A percentile compares a stretch with the other conserved stretches of the same genome.
These are phyloP conservation scores for Azolla pinnata DNA, from an alignment of 75 land plant species.

Conservation along the genomic window DNA sequence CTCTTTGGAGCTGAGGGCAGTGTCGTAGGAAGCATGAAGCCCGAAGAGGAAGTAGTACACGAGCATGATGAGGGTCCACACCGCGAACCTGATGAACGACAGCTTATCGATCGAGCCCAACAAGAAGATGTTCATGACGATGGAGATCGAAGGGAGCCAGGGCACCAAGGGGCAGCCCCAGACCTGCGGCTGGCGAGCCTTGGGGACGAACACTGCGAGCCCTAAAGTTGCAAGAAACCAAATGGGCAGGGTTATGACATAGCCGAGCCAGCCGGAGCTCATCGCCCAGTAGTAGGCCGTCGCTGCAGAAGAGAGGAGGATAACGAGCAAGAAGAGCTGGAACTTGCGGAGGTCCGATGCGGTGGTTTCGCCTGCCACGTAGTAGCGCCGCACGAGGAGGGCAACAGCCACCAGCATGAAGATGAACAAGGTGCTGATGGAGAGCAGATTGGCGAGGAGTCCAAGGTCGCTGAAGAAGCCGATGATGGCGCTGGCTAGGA, in stretches of 20 bases:
- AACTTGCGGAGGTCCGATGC: conserved; percentile 11
- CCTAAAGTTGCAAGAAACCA: conserved; percentile 50
- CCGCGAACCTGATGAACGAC: conserved; percentile 47
- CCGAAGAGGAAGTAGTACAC: conserved; percentile 56
- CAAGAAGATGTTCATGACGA: conserved; percentile 38
- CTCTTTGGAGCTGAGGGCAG: conserved; percentile 11
- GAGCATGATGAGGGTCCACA: conserved; percentile 43
- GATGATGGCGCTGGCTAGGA: conserved; percentile 21
- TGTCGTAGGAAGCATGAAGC: conserved; percentile 66
- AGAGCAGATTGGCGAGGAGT: conserved; percentile 56
- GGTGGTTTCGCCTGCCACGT: conserved; percentile 28
- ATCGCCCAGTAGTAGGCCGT: conserved; percentile 39
- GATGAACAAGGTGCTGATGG: conserved; percentile 69
- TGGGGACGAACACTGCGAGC: conserved; percentile 26
- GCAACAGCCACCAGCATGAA: conserved; percentile 74
- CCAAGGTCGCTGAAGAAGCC: conserved; percentile 62
- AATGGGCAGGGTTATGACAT: conserved; percentile 23
- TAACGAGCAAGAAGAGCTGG: conserved; percentile 16
- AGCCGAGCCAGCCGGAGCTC: conserved; percentile 34
- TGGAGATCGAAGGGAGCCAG: conserved; percentile 51
- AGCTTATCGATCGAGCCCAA: conserved; percentile 41
- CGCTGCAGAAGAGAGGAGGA: conserved; percentile 32
- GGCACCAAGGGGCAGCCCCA: conserved; percentile 75
- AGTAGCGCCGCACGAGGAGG: conserved; percentile 61
- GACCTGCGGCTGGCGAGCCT: conserved; percentile 34